These are phyloP conservation scores for Laburnicola sp. DNA, from an alignment of 2,329 filamentous ascomycete species.

Conservation along the genomic window DNA sequence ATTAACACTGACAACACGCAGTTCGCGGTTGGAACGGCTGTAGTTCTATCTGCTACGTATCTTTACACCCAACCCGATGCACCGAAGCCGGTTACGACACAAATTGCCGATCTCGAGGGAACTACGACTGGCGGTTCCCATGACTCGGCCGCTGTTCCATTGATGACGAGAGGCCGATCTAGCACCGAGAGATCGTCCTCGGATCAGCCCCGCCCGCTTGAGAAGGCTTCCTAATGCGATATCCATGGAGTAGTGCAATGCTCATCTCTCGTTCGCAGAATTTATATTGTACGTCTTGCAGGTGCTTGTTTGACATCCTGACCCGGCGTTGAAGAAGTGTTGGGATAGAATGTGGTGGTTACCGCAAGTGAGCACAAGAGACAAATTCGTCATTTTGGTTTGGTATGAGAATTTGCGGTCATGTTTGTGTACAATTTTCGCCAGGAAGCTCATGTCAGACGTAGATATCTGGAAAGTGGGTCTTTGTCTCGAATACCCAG, in stretches of 20 bases:
- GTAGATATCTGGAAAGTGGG: background rate
- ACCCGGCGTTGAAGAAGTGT: background rate
- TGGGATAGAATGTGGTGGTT: background rate
- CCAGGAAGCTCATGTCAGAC: background rate
- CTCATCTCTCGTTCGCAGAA: background rate
- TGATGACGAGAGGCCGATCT: slow-evolving; percentile 17
- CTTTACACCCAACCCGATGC: slow-evolving; percentile 74
- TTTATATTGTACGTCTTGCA: background rate
- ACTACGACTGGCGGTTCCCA: slow-evolving; percentile 56
- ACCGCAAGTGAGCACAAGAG: background rate
- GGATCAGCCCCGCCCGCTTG: background rate
- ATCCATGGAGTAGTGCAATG: background rate
- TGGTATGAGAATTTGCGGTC: background rate
- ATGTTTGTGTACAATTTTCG: background rate
- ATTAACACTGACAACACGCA: slow-evolving; percentile 46
- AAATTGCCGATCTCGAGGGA: slow-evolving; percentile 77
- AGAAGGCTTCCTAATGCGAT: background rate
- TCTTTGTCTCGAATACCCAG: background rate
- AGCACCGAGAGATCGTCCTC: slow-evolving; percentile 1
- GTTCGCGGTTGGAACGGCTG: slow-evolving; percentile 78
- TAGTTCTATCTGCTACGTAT: slow-evolving; percentile 82
- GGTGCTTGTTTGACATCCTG: background rate
- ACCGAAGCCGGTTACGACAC: slow-evolving; percentile 62
- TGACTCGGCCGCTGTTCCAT: slow-evolving; percentile 27
- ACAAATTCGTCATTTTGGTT: background rate